Percentiles rank a stretch among this genome's conserved stretches.
These are phyloP conservation scores for Colletotrichum theobromicola DNA, from an alignment of 2,329 filamentous ascomycete genomes.

Conservation along the genomic window DNA sequence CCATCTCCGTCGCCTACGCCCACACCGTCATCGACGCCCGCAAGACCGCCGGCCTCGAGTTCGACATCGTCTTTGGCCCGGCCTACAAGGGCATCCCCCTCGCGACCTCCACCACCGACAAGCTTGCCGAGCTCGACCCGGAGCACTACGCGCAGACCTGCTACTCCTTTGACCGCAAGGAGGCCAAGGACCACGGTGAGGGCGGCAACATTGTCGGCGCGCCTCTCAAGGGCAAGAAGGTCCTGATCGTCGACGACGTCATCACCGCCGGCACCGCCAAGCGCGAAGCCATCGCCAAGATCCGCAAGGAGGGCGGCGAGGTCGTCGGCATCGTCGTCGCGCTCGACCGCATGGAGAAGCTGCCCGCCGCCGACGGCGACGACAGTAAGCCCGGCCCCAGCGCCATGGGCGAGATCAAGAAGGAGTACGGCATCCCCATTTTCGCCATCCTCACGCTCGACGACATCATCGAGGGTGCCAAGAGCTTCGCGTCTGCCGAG, in stretches of 20 bases:
- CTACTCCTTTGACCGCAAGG: slow-evolving; percentile 95
- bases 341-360: slow-evolving; percentile 85
- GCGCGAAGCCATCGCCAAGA: slow-evolving; percentile 89
- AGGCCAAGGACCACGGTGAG: slow-evolving; percentile 95
- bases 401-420: slow-evolving; percentile 84
- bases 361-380: slow-evolving; percentile 67
- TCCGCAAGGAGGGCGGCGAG: slow-evolving; percentile 81
- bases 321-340: slow-evolving; percentile 89
- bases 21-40: slow-evolving; percentile 60
- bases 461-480: slow-evolving; percentile 78
- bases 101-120: slow-evolving; percentile 77
- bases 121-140: slow-evolving; percentile 73
- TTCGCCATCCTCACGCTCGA: slow-evolving; percentile 83
- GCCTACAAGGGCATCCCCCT: slow-evolving; percentile 98
- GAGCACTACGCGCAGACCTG: slow-evolving; percentile 71
- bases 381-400: slow-evolving; percentile 74
- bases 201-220: slow-evolving; percentile 92
- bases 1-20: slow-evolving; percentile 84
- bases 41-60: slow-evolving; percentile 49
- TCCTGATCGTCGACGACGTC: slow-evolving; percentile 95
- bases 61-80: slow-evolving; percentile 91
- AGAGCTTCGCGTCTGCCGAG: slow-evolving; percentile 63
- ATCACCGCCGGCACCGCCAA: slow-evolving; percentile 96
- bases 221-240: slow-evolving; percentile 79
- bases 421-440: slow-evolving; percentile 84